Evolutionary conservation across 768 basidiomycete genomes (phyloP).

Genomic region (Podaxis mareebaensis): DNA sequence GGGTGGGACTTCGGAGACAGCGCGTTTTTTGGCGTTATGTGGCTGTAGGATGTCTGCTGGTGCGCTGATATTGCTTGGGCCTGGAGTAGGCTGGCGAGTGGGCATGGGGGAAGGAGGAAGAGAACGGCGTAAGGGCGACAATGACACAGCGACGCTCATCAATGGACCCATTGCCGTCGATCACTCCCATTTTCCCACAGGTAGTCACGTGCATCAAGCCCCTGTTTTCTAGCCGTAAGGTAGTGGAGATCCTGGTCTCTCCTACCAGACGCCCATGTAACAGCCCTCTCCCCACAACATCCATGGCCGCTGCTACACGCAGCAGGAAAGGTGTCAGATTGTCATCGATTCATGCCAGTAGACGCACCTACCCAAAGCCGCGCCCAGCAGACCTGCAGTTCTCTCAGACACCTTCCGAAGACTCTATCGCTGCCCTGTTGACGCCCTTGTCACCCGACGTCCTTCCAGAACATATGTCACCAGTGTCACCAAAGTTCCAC

Average conservation of each 20-base stretch:
- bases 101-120: constrained; percentile 6
- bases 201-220: background rate
- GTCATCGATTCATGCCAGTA: constrained; percentile 1
- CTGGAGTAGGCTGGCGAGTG: constrained; percentile 37
- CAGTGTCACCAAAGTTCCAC: constrained; percentile 2
- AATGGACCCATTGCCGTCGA: background rate
- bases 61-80: constrained; percentile 22
- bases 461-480: constrained; percentile 11
- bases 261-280: background rate
- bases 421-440: constrained; percentile 2
- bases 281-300: background rate
- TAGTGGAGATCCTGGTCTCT: background rate
- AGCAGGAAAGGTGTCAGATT: constrained; percentile 1
- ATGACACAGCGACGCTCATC: background rate
- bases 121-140: background rate
- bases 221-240: background rate
- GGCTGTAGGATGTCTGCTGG: constrained; percentile 20
- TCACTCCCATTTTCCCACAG: background rate
- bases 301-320: constrained; percentile 7
- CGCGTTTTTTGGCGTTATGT: constrained; percentile 34
- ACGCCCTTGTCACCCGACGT: constrained; percentile 5
- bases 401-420: background rate
- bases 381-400: constrained; percentile 2
- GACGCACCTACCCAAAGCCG: constrained; percentile 11
- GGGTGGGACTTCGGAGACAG: constrained; percentile 26